phyloP scores from a whole-genome alignment of 1,139 yeast species.

The Nakaseomyces delphensis region DNA sequence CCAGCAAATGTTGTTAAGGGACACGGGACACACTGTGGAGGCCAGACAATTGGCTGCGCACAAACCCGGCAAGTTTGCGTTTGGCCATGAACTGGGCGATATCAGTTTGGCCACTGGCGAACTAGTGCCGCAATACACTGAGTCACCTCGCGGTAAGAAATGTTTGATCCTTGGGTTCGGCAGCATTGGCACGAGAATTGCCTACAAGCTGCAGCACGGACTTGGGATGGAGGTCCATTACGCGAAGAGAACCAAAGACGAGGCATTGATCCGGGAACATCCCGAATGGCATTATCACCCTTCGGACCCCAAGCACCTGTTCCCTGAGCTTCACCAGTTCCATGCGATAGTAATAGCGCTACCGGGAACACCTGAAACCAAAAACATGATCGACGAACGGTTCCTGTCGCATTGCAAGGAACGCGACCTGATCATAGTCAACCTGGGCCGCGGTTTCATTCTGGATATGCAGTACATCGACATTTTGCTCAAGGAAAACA shows the following conservation, averaged over 20 bases:
- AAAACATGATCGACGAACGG: slow-evolving; percentile 44
- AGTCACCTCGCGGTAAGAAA: slow-evolving; percentile 49
- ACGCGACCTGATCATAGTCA: slow-evolving; percentile 52
- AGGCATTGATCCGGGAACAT: slow-evolving; percentile 11
- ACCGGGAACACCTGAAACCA: slow-evolving; percentile 58
- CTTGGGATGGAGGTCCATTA: slow-evolving; percentile 68
- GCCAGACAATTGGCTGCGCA: slow-evolving; percentile 29
- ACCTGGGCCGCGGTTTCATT: slow-evolving; percentile 71
- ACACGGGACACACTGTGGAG: slow-evolving; percentile 35
- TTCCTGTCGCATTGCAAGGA: slow-evolving; percentile 41
- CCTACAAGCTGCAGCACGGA: slow-evolving; percentile 40
- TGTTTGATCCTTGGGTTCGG: slow-evolving; percentile 75
- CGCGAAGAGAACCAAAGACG: slow-evolving; percentile 43
- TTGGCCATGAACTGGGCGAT: slow-evolving; percentile 42
- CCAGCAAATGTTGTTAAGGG: slow-evolving; percentile 34
- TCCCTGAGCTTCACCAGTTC: slow-evolving; percentile 19
- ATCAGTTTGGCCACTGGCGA: slow-evolving; percentile 12
- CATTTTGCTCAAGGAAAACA: slow-evolving; percentile 45
- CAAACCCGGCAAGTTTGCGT: slow-evolving; percentile 23
- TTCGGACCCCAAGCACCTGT: slow-evolving; percentile 31
- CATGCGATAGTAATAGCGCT: slow-evolving; percentile 60
- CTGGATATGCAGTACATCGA: slow-evolving; percentile 65
- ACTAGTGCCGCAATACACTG: slow-evolving; percentile 23
- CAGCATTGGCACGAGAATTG: slow-evolving; percentile 60
- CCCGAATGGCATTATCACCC: slow-evolving; percentile 34